Percentiles rank a stretch among this genome's conserved stretches.
phyloP scores from a whole-genome alignment of 1,139 yeast species.

The Protomyces arabidopsidicola region DNA sequence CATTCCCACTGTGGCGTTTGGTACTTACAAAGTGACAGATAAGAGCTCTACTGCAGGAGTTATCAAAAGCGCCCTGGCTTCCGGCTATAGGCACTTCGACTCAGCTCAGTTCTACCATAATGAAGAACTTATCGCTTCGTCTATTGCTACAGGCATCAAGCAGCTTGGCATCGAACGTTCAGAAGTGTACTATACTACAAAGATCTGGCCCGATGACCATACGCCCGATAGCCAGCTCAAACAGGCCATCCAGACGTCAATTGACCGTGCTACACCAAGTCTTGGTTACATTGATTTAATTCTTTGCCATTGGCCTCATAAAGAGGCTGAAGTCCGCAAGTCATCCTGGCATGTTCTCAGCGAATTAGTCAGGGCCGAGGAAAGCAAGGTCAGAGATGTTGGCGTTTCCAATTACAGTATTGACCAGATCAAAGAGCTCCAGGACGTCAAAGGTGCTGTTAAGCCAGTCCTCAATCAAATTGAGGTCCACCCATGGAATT shows the following conservation, averaged over 20 bases:
- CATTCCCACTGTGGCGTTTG: neutral
- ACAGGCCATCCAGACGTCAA: constrained; percentile 52
- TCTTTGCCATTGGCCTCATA: constrained; percentile 43
- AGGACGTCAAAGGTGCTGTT: constrained; percentile 40
- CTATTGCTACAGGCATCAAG: constrained; percentile 50
- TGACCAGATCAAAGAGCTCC: constrained; percentile 43
- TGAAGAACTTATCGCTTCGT: constrained; percentile 52
- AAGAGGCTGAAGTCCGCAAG: constrained; percentile 37
- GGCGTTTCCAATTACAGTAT: constrained; percentile 49
- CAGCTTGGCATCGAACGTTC: constrained; percentile 48
- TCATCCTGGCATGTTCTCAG: constrained; percentile 48
- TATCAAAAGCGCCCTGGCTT: neutral
- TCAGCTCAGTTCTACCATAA: constrained; percentile 54
- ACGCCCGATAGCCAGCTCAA: constrained; percentile 38
- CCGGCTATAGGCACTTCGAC: constrained; percentile 40
- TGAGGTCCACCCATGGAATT: constrained; percentile 52
- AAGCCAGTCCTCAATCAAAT: constrained; percentile 52
- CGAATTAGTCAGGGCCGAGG: constrained; percentile 39
- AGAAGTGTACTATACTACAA: constrained; percentile 70
- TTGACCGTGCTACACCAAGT: constrained; percentile 48
- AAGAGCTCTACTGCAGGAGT: neutral
- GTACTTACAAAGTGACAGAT: neutral
- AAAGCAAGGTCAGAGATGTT: constrained; percentile 41
- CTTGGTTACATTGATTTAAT: constrained; percentile 49
- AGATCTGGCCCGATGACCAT: constrained; percentile 41